A percentile compares a stretch with the other conserved stretches of the same genome.
Conservation (phyloP, 2,329 filamentous ascomycete species). For the Salinomyces thailandicus region DNA sequence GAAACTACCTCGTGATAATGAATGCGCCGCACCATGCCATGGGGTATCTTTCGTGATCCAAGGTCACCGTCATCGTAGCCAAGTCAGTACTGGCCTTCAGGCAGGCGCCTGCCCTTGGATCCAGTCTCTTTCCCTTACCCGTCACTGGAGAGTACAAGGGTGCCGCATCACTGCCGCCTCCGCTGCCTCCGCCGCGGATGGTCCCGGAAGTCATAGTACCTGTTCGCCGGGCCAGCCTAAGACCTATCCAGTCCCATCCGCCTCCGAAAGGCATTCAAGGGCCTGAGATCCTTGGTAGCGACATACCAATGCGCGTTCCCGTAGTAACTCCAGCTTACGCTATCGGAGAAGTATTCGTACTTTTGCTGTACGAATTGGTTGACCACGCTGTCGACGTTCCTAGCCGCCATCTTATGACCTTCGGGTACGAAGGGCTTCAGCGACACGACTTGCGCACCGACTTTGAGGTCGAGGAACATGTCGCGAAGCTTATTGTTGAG, state of each 20-base stretch:
- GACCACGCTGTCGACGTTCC: constrained; percentile 69
- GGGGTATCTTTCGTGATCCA: no score
- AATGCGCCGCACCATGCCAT: no score
- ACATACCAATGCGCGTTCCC: constrained; percentile 73
- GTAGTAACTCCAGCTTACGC: constrained; percentile 83
- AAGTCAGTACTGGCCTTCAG: no score
- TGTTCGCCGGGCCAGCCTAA: no score
- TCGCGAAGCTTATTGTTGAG: constrained; percentile 77
- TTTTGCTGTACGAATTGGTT: constrained; percentile 72
- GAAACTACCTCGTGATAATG: no score
- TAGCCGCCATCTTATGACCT: constrained; percentile 59
- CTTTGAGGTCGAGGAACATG: constrained; percentile 87
- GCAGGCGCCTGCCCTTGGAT: no score
- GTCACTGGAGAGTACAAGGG: no score
- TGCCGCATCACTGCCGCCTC: no score
- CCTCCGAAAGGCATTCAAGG: constrained; percentile 32
- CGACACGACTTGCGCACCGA: constrained; percentile 80
- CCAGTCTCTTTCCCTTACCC: no score
- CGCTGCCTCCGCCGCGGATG: no score
- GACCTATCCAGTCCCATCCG: constrained; percentile 17
- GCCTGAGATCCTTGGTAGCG: constrained; percentile 58
- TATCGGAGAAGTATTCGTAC: constrained; percentile 54
- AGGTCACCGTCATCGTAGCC: no score
- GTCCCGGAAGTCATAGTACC: no score
- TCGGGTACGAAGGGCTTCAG: constrained; percentile 83